phyloP scores from a whole-genome alignment of 371 early-diverging fungal genomes.

The Nematocida homosporus region DNA sequence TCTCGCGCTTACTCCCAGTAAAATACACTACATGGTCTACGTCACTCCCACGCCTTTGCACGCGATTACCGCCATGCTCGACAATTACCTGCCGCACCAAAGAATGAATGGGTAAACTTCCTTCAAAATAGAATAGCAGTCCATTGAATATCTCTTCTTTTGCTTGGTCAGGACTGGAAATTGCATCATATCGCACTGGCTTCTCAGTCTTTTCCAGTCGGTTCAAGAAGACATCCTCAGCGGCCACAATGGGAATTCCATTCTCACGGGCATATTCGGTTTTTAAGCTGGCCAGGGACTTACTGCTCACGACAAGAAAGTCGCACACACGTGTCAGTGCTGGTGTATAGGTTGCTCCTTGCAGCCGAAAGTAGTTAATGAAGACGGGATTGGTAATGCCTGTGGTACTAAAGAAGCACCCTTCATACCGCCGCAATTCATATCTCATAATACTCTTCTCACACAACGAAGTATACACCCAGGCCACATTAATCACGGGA shows the following conservation, averaged over 20 bases:
- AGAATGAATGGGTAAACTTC: constrained; percentile 55
- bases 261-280: constrained; percentile 60
- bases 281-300: constrained; percentile 15
- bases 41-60: constrained; percentile 49
- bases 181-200: constrained; percentile 25
- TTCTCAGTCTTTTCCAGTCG: constrained; percentile 41
- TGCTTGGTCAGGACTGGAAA: background rate
- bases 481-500: constrained; percentile 60
- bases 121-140: constrained; percentile 62
- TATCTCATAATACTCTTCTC: constrained; percentile 39
- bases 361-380: constrained; percentile 64
- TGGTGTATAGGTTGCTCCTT: constrained; percentile 57
- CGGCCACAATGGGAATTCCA: constrained; percentile 62
- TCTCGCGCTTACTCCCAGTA: constrained; percentile 10
- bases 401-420: constrained; percentile 60
- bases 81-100: constrained; percentile 61
- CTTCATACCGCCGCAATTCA: constrained; percentile 58
- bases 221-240: constrained; percentile 59
- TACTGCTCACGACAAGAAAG: constrained; percentile 58
- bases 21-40: constrained; percentile 60
- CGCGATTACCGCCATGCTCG: constrained; percentile 64
- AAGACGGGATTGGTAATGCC: constrained; percentile 60
- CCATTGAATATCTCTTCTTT: constrained; percentile 60
- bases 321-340: constrained; percentile 55
- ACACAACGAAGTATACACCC: constrained; percentile 56